Percentiles rank a stretch among this genome's conserved stretches.
Evolutionary conservation across 202 grass and related monocot species (phyloP).

Genomic region (Panicum hallii): DNA sequence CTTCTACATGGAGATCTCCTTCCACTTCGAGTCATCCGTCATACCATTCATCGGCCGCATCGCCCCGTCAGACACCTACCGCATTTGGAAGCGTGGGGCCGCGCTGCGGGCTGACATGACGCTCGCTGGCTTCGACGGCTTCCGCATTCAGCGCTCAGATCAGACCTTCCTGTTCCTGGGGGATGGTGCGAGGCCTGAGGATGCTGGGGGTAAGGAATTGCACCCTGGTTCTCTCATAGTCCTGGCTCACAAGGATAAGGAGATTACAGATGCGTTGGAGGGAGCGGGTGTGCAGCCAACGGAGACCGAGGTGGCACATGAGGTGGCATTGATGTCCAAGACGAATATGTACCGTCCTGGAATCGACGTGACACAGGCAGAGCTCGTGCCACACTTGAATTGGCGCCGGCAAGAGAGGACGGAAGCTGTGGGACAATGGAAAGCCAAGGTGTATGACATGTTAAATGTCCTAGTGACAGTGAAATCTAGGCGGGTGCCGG

Average conservation of each 20-base stretch:
- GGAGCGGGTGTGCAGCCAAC: constrained; percentile 87
- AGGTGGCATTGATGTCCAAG: constrained; percentile 92
- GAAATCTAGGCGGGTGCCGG: constrained; percentile 89
- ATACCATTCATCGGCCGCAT: constrained; percentile 96
- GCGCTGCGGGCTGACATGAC: constrained; percentile 90
- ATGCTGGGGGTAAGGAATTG: constrained; percentile 65
- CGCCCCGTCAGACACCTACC: constrained; percentile 92
- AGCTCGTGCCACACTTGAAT: constrained; percentile 84
- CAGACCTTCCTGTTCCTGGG: constrained; percentile 95
- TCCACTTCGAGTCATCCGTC: constrained; percentile 98
- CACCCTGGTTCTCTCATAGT: constrained; percentile 85
- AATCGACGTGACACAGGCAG: constrained; percentile 93
- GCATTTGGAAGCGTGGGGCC: constrained; percentile 91
- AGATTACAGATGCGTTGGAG: constrained; percentile 92
- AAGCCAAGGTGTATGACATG: constrained; percentile 95
- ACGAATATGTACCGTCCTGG: constrained; percentile 97
- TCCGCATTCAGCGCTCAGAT: constrained; percentile 92
- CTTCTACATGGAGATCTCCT: constrained; percentile 99
- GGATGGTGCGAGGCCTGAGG: constrained; percentile 59
- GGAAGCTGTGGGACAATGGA: constrained; percentile 84
- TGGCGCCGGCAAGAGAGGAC: constrained; percentile 88
- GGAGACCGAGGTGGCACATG: constrained; percentile 82
- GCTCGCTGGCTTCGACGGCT: constrained; percentile 82
- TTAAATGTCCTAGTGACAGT: constrained; percentile 84
- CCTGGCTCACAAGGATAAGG: constrained; percentile 90